Evolutionary conservation across 805 yeast genomes (phyloP).

Genomic region (Cyberlindnera meyerae): DNA sequence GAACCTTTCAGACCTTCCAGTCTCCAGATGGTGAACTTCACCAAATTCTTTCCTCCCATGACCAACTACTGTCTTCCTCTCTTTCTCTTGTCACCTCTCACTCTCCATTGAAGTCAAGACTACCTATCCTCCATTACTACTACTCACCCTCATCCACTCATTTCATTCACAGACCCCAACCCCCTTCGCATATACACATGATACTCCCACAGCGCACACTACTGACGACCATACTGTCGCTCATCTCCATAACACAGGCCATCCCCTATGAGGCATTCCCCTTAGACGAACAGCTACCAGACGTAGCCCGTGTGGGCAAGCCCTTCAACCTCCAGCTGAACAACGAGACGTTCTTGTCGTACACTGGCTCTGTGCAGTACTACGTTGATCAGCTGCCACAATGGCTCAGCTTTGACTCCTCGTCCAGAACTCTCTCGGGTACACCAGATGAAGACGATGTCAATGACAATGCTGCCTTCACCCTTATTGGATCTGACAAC

Average conservation of each 20-base stretch:
- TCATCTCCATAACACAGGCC: slow-evolving; percentile 26
- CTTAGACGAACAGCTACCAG: slow-evolving; percentile 78
- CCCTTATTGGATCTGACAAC: slow-evolving; percentile 74
- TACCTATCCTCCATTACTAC: too few species aligned
- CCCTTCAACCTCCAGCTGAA: slow-evolving; percentile 63
- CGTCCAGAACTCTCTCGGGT: slow-evolving; percentile 61
- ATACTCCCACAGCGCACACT: slow-evolving; percentile 1
- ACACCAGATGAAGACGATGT: slow-evolving; percentile 48
- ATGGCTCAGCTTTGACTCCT: slow-evolving; percentile 74
- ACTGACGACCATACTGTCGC: slow-evolving; percentile 2
- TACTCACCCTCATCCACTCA: background rate
- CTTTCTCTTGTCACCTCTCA: background rate
- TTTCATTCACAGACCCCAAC: too few species aligned
- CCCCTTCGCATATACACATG: background rate
- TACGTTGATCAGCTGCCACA: slow-evolving; percentile 55
- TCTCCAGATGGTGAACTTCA: too few species aligned
- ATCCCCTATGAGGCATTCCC: slow-evolving; percentile 65
- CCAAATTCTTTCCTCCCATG: slow-evolving; percentile 1
- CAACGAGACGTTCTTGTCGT: slow-evolving; percentile 57
- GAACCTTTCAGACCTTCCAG: too few species aligned
- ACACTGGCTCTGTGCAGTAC: slow-evolving; percentile 45
- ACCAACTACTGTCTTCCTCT: too few species aligned
- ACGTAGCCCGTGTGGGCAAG: slow-evolving; percentile 71
- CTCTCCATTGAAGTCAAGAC: too few species aligned
- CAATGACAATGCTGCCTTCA: slow-evolving; percentile 43